Evolutionary conservation across 768 basidiomycete genomes (phyloP).

Genomic region (Boletus patriciae): DNA sequence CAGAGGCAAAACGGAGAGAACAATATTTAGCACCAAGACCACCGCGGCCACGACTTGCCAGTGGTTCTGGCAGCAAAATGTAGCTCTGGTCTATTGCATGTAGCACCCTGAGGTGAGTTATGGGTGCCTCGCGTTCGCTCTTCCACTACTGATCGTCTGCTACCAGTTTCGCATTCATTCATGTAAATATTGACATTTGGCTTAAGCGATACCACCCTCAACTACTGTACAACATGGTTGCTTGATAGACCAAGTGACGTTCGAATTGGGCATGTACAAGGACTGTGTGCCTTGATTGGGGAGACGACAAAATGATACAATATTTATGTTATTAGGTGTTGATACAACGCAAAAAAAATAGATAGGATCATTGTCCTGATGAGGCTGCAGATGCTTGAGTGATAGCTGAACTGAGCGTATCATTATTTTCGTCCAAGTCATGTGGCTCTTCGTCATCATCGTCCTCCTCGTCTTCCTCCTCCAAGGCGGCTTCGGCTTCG

Average conservation of each 20-base stretch:
- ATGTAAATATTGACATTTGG: conserved; percentile 31
- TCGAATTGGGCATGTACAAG: conserved; percentile 12
- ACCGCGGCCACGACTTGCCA: conserved; percentile 30
- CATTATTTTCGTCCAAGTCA: conserved; percentile 18
- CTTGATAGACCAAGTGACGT: conserved; percentile 9
- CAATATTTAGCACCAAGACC: conserved; percentile 44
- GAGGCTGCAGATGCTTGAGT: conserved; percentile 1
- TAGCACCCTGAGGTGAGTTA: conserved; percentile 19
- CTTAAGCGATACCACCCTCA: conserved; percentile 21
- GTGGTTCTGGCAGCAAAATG: conserved; percentile 52
- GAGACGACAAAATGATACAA: conserved; percentile 19
- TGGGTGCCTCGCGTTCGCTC: not conserved
- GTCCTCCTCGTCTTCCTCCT: conserved; percentile 63
- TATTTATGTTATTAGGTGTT: conserved; percentile 26
- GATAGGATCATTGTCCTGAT: conserved; percentile 19
- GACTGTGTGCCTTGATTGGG: conserved; percentile 10
- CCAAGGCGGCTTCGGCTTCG: conserved; percentile 73
- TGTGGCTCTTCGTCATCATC: conserved; percentile 43
- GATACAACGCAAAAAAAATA: conserved; percentile 23
- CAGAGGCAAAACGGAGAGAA: conserved; percentile 47
- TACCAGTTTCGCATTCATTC: conserved; percentile 31
- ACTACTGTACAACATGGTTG: conserved; percentile 27
- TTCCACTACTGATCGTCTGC: conserved; percentile 2
- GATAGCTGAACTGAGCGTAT: conserved; percentile 14
- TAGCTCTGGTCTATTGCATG: conserved; percentile 32